phyloP scores from a whole-genome alignment of 768 basidiomycete species.

The Daedalea quercina region DNA sequence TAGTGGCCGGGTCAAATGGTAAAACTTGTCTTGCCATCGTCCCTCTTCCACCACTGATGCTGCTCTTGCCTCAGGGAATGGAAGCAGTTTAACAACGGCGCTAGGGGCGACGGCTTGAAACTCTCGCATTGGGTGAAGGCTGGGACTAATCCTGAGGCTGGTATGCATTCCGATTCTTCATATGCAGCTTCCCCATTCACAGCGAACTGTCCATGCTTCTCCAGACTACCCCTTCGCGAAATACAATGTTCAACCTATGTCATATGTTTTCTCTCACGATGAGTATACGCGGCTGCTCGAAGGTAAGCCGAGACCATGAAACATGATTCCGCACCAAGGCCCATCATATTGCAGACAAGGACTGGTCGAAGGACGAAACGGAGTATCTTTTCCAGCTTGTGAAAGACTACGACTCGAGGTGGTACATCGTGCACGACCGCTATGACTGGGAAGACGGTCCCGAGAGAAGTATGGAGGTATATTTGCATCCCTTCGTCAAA shows the following conservation, averaged over 20 bases:
- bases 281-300: slow-evolving; percentile 81
- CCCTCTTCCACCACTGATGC: background rate
- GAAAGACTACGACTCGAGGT: slow-evolving; percentile 79
- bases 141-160: slow-evolving; percentile 43
- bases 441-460: slow-evolving; percentile 66
- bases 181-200: slow-evolving; percentile 24
- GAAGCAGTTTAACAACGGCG: slow-evolving; percentile 65
- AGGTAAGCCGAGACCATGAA: slow-evolving; percentile 36
- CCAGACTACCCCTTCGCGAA: slow-evolving; percentile 77
- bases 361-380: slow-evolving; percentile 93
- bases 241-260: slow-evolving; percentile 65
- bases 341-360: slow-evolving; percentile 45
- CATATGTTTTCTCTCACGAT: slow-evolving; percentile 73
- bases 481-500: slow-evolving; percentile 5
- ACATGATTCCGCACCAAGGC: background rate
- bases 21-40: slow-evolving; percentile 2
- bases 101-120: slow-evolving; percentile 59
- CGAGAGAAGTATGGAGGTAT: slow-evolving; percentile 64
- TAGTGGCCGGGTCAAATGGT: slow-evolving; percentile 69
- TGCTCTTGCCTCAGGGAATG: slow-evolving; percentile 61
- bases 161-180: slow-evolving; percentile 29
- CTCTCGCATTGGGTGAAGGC: slow-evolving; percentile 83
- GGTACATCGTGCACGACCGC: slow-evolving; percentile 86
- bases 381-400: slow-evolving; percentile 83
- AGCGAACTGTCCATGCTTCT: background rate